These are phyloP conservation scores for Gymnopus androsaceus DNA, from an alignment of 1,284 basidiomycete genomes.

Conservation along the genomic window DNA sequence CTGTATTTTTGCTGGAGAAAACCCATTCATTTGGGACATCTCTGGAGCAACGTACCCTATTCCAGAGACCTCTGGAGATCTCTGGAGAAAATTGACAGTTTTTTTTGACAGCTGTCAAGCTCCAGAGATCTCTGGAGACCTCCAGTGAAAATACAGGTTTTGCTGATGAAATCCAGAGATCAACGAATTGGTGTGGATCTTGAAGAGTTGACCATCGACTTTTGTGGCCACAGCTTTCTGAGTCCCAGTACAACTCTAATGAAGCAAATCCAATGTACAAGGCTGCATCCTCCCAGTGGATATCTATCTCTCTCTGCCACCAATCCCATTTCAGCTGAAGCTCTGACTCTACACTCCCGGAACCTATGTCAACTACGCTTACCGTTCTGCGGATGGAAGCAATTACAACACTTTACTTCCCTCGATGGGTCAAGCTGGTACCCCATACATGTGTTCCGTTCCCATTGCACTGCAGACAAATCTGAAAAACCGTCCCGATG, in stretches of 20 bases:
- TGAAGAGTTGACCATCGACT: slow-evolving; percentile 48
- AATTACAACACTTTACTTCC: slow-evolving; percentile 60
- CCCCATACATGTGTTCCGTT: slow-evolving; percentile 75
- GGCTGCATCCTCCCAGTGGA: slow-evolving; percentile 64
- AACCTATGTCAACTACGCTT: slow-evolving; percentile 43
- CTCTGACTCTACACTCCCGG: slow-evolving; percentile 12
- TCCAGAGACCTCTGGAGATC: too few species aligned
- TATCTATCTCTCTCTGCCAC: slow-evolving; percentile 38
- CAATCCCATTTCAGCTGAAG: slow-evolving; percentile 6
- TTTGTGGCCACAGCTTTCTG: slow-evolving; percentile 41
- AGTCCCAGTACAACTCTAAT: slow-evolving; percentile 17
- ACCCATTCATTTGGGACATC: too few species aligned
- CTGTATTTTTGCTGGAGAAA: too few species aligned
- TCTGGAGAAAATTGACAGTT: too few species aligned
- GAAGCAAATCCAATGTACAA: slow-evolving; percentile 49
- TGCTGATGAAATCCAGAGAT: too few species aligned
- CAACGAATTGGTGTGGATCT: slow-evolving; percentile 40
- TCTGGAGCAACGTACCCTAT: too few species aligned
- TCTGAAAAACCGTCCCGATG: slow-evolving; percentile 57
- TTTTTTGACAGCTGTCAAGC: too few species aligned
- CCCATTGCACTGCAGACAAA: slow-evolving; percentile 50
- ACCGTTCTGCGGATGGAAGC: slow-evolving; percentile 57
- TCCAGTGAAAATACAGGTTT: too few species aligned
- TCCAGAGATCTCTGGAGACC: too few species aligned
- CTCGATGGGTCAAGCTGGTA: slow-evolving; percentile 57